Evolutionary conservation across 768 basidiomycete genomes (phyloP).

Genomic region (Jaapia argillacea): DNA sequence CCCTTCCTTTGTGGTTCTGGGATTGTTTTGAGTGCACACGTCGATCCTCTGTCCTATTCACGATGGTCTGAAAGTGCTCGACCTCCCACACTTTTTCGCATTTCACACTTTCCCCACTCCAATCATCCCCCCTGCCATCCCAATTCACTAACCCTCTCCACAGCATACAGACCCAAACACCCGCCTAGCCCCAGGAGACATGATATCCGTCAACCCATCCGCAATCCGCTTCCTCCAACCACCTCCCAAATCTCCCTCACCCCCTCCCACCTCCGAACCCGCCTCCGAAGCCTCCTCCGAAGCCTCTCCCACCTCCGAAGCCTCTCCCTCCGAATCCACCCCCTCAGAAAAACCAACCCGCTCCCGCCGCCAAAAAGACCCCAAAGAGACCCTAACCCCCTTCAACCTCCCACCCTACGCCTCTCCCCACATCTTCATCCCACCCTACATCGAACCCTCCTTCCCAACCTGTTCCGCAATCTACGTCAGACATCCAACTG

Average conservation of each 20-base stretch:
- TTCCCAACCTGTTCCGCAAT: slow-evolving; percentile 85
- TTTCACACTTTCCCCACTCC: background rate
- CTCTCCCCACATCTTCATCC: slow-evolving; percentile 88
- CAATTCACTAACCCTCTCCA: background rate
- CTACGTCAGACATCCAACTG: slow-evolving; percentile 94
- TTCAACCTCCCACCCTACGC: slow-evolving; percentile 85
- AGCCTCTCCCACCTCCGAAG: background rate
- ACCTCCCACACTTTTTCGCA: background rate
- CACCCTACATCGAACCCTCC: slow-evolving; percentile 80
- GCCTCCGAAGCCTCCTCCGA: background rate
- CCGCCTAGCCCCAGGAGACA: slow-evolving; percentile 86
- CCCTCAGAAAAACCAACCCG: background rate
- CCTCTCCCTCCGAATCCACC: background rate
- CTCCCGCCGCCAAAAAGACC: slow-evolving; percentile 6
- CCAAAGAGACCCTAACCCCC: slow-evolving; percentile 36
- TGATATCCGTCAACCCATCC: slow-evolving; percentile 80
- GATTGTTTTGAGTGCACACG: too few species aligned
- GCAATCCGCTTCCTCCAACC: slow-evolving; percentile 63
- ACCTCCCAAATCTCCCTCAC: slow-evolving; percentile 5
- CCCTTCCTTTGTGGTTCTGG: background rate
- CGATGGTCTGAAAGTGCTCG: too few species aligned
- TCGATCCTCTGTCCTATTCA: too few species aligned
- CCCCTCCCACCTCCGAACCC: background rate
- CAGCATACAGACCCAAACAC: slow-evolving; percentile 83
- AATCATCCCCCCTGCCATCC: background rate